Conservation (phyloP, 2,329 filamentous ascomycete species). For the Cyphellophora europaea region DNA sequence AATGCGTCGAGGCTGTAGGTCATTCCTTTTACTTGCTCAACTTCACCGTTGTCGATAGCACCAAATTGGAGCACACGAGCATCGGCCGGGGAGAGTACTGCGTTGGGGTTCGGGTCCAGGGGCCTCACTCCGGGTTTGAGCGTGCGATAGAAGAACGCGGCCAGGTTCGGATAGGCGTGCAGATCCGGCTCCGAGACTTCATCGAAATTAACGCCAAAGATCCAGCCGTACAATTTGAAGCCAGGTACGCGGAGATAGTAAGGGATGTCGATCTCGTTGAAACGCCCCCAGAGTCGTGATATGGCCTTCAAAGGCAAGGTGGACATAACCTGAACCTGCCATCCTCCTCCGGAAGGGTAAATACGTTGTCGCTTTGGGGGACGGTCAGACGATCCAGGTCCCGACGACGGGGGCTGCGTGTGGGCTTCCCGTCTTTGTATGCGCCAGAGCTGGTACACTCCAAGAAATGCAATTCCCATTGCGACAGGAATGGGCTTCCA, state of each 20-base stretch:
- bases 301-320: constrained; percentile 84
- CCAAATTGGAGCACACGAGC: constrained; percentile 88
- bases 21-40: constrained; percentile 98
- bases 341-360: constrained; percentile 68
- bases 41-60: constrained; percentile 82
- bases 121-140: constrained; percentile 83
- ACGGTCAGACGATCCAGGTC: constrained; percentile 24
- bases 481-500: constrained; percentile 89
- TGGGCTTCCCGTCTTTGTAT: constrained; percentile 42
- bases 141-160: constrained; percentile 92
- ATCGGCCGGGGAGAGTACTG: constrained; percentile 80
- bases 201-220: constrained; percentile 82
- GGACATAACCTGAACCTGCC: constrained; percentile 91
- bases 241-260: constrained; percentile 81
- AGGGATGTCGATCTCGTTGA: constrained; percentile 82
- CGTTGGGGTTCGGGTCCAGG: constrained; percentile 69
- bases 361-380: constrained; percentile 53
- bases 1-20: constrained; percentile 94
- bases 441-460: constrained; percentile 75
- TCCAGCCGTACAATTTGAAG: constrained; percentile 82
- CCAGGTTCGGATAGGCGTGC: constrained; percentile 82
- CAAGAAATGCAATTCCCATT: constrained; percentile 75
- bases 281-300: constrained; percentile 78
- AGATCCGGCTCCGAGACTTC: constrained; percentile 86
- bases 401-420: constrained; percentile 31